Evolutionary conservation across 441 rosid genomes (phyloP).

Genomic region (Dalechampia spathulata): DNA sequence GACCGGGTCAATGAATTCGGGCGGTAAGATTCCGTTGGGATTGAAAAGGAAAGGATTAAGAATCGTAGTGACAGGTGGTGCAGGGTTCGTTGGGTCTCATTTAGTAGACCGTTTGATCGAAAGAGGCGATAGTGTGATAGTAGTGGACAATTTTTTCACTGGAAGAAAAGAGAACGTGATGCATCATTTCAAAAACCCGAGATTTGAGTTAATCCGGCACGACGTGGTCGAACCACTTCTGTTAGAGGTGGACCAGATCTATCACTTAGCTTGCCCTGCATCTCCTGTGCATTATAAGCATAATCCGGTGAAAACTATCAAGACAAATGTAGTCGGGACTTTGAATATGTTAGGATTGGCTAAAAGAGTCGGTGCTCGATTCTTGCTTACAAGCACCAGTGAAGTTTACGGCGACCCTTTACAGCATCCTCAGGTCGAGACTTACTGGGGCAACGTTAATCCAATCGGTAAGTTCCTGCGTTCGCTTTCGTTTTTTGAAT

Average conservation of each 20-base stretch:
- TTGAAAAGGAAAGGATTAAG: slow-evolving; percentile 64
- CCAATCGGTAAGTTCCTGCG: slow-evolving; percentile 85
- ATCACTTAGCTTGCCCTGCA: slow-evolving; percentile 91
- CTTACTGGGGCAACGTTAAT: slow-evolving; percentile 98
- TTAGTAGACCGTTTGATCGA: slow-evolving; percentile 85
- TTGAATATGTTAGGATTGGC: slow-evolving; percentile 89
- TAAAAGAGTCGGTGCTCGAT: slow-evolving; percentile 83
- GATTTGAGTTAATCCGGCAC: slow-evolving; percentile 82
- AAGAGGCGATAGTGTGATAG: slow-evolving; percentile 87
- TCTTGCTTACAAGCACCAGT: slow-evolving; percentile 84
- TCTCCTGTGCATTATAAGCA: slow-evolving; percentile 93
- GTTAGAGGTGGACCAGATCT: slow-evolving; percentile 95
- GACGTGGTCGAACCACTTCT: slow-evolving; percentile 87
- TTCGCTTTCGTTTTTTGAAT: neutral
- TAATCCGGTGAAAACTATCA: slow-evolving; percentile 90
- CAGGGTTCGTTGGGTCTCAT: slow-evolving; percentile 93
- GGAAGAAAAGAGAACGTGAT: slow-evolving; percentile 89
- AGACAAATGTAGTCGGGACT: slow-evolving; percentile 95
- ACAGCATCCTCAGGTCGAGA: slow-evolving; percentile 93
- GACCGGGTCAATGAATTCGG: slow-evolving; percentile 28
- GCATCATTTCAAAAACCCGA: slow-evolving; percentile 89
- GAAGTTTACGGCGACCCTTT: slow-evolving; percentile 97
- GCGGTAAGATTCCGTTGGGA: slow-evolving; percentile 78
- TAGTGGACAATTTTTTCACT: slow-evolving; percentile 88
- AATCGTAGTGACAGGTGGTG: slow-evolving; percentile 90